Evolutionary conservation across 140 eudicot species (phyloP).

Genomic region (Ambrosia hybrid): DNA sequence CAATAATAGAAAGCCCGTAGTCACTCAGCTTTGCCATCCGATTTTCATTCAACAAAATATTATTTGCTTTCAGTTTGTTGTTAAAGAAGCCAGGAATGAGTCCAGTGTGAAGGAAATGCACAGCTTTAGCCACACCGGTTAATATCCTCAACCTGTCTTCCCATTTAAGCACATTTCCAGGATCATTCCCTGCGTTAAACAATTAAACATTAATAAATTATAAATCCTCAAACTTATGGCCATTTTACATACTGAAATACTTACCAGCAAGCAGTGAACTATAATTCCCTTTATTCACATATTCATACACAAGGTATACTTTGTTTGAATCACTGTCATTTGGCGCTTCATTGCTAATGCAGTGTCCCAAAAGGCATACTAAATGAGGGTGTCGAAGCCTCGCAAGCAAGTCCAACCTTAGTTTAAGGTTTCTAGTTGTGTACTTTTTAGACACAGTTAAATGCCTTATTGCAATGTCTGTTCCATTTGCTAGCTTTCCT

Average conservation of each 20-base stretch:
- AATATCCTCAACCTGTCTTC: constrained; percentile 55
- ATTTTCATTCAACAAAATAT: constrained; percentile 57
- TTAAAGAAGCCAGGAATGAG: constrained; percentile 67
- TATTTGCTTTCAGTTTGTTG: constrained; percentile 58
- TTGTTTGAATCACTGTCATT: constrained; percentile 47
- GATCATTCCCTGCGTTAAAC: constrained; percentile 35
- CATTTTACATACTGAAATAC: constrained; percentile 15
- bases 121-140: constrained; percentile 68
- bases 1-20: constrained; percentile 62
- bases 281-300: constrained; percentile 54
- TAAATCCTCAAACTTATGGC: not conserved
- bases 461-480: constrained; percentile 56
- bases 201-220: constrained; percentile 2
- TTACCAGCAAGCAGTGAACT: constrained; percentile 48
- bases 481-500: constrained; percentile 63
- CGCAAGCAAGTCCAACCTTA: constrained; percentile 67
- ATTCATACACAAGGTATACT: constrained; percentile 69
- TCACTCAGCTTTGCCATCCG: constrained; percentile 65
- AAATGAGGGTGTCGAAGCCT: constrained; percentile 65
- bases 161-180: constrained; percentile 51
- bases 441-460: constrained; percentile 55
- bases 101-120: constrained; percentile 77
- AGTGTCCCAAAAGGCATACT: constrained; percentile 67
- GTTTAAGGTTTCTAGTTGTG: constrained; percentile 61
- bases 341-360: constrained; percentile 46